Evolutionary conservation across 306 rosid genomes (phyloP), one percentile per base, ranked within the genome.

Genomic region (Albizia julibrissin): DNA sequence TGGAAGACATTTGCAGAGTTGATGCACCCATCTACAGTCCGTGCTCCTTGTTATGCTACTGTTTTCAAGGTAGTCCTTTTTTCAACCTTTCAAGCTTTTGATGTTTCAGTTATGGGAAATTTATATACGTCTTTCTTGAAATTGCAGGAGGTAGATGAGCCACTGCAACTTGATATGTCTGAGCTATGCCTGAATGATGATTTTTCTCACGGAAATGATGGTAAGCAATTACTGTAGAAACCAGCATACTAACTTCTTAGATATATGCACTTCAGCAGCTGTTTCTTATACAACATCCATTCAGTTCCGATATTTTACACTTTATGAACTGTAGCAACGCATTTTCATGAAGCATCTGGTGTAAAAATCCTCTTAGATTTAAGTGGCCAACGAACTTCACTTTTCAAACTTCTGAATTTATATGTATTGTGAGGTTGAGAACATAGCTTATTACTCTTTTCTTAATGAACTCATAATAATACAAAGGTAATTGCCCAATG

Each of bases 1-100:
- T 95, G 99, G 99, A 95, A 91, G 84, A 95, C 98, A 80, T 95
- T 95, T 88, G 99, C 99, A n/a, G 99, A 95, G 88, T 89, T 95
- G 76, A 81, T 93, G 93, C 99, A 95, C 73, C 89, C 86, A 39
- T 85, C 90, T 81, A 87, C 92, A 15, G 94, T 95, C 62, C 98
- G 98, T 18, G 88, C 91, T 79, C 95, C 97, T 49, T 91, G 98
- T 82, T 88, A 83, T 88, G 87, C 99, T 37, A 92, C 95, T 75
- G 91, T 93, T 82, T 95, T 95, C 82, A 95, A 95, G 92, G 98
- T 95, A 82, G 19, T 73, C 80, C 78, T 39, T 85, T 83, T 22
- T 77, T 54, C 73, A 72, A 21, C 84, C 74, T 79, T 69, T 62
- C 29, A 26, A 54, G 42, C 73, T 77, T 39, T 69, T 58, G 78